Base-by-base conservation (phyloP, 108 stramenopile genomes). In the Skeletonema tropicum region DNA sequence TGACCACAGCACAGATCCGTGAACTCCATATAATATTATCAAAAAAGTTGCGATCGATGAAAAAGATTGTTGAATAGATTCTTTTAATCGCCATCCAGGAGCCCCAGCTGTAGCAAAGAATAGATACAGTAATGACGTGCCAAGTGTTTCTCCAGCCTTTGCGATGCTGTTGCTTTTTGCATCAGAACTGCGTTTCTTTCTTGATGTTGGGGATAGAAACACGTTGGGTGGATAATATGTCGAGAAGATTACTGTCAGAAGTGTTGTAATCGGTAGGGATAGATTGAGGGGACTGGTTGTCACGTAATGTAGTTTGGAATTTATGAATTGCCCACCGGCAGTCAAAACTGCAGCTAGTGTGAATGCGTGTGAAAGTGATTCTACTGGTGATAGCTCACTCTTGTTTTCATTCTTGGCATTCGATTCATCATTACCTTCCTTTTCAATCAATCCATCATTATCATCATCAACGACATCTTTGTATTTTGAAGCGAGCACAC, bases 41-140 rank as follows among this genome's bases (percentile, higher is more conserved):
- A 90, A 62, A 67, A 89, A 94, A 9, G 83, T 30, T 13, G 81
- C 76, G 58, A 94, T 61, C 10, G 93, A 90, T 10, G 82, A 39
- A 21, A 92, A 66, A 12, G 93, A 83, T 31, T 82, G 59, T 32
- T 63, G 66, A 9, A 94, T 86, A 19, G 93, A 88, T 39, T 89
- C 84, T 39, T 91, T 87, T 11, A 94, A 77, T 61, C 75, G 75
- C 45, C 89, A 68, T 5, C 93, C 93, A 19, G 90, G 90, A 12
- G 93, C 89, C 15, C 93, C 93, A n/a, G 90, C 91, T 6, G 93
- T 92, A 8, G 91, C 85, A 78, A 92, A 92, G 77, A 94, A 94
- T 5, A 94, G 62, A 73, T 94, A 94, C 11, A 94, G 77, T 46
- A 82, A 65, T 9, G 75, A 57, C 3, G 87, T 89, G 10, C 93